Evolutionary conservation across 129 eudicot species (phyloP), one percentile per base, ranked within the genome.

Genomic region (Deinandra increscens): DNA sequence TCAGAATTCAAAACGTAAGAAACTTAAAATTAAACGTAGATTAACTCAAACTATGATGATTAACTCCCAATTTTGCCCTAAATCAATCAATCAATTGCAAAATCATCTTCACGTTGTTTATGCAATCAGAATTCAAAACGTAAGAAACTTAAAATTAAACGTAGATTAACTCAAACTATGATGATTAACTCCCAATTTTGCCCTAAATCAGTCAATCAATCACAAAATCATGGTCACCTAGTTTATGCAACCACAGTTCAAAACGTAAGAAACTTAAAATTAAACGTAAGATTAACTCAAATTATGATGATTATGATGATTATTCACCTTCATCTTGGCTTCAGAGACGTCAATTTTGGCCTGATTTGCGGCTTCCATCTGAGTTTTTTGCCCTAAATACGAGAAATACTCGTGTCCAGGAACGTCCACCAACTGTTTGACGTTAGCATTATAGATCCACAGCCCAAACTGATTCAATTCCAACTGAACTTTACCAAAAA

Each of bases 321-420:
- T n/a, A n/a, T n/a, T 31, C 13, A 56, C 96, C 78, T 85, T 83
- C 86, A 83, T 85, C 33, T 53, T 84, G 6, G 96, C 93, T 77
- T 89, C 96, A 0, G 96, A 78, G 12, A 89, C 96, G 23, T 89
- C 96, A 0, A 89, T 64, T 38, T 54, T 81, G 0, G 90, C 92
- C 58, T 86, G 87, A 45, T 83, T 85, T 3, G 89, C 89, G 0
- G 95, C 95, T 49, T 87, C 93, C 95, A 84, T 87, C 20, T 87
- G 89, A 1, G 83, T 81, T 60, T 87, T 87, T 18, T 87, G 89
- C 7, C 95, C 95, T 55, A 87, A 42, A 53, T 84, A 87, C 15
- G 89, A 84, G 45, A 87, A 87, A 42, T 84, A 84, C 71, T 87
- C 95, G 22, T 87, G 87, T 5, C 89, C 89, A 1, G 83, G 85